Evolutionary conservation across 768 basidiomycete species (phyloP).

Genomic region (Crassisporium funariophilum): DNA sequence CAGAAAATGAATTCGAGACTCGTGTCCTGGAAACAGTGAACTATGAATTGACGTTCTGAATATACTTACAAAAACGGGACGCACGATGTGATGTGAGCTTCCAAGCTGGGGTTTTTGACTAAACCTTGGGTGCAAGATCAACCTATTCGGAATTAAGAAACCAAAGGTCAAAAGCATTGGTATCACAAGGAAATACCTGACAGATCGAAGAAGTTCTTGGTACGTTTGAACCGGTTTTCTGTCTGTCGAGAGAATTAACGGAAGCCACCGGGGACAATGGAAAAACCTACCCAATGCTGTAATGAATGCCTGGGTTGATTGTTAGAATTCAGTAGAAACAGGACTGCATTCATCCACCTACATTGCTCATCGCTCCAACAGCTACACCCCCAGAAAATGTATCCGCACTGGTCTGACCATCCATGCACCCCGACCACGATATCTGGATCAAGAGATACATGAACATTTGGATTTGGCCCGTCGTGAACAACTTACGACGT

Average conservation of each 20-base stretch:
- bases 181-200: too few species aligned
- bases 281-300: slow-evolving; percentile 43
- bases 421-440: slow-evolving; percentile 72
- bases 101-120: slow-evolving; percentile 75
- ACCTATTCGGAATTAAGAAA: too few species aligned
- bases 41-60: neutral
- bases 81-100: slow-evolving; percentile 69
- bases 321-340: neutral
- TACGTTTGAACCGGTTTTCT: slow-evolving; percentile 64
- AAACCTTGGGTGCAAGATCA: slow-evolving; percentile 58
- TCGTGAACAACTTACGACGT: slow-evolving; percentile 51
- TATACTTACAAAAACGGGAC: slow-evolving; percentile 12
- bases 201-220: slow-evolving; percentile 55
- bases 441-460: slow-evolving; percentile 37
- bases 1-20: slow-evolving; percentile 35
- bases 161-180: too few species aligned
- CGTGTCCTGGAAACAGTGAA: slow-evolving; percentile 32
- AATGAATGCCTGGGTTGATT: slow-evolving; percentile 57
- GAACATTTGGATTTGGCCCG: neutral
- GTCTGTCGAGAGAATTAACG: slow-evolving; percentile 22
- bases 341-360: slow-evolving; percentile 35
- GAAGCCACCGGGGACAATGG: neutral
- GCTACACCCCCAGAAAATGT: slow-evolving; percentile 64
- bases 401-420: slow-evolving; percentile 74
- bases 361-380: slow-evolving; percentile 81